phyloP scores from a whole-genome alignment of 2,329 filamentous ascomycete genomes.

The Chaetomium globosum region DNA sequence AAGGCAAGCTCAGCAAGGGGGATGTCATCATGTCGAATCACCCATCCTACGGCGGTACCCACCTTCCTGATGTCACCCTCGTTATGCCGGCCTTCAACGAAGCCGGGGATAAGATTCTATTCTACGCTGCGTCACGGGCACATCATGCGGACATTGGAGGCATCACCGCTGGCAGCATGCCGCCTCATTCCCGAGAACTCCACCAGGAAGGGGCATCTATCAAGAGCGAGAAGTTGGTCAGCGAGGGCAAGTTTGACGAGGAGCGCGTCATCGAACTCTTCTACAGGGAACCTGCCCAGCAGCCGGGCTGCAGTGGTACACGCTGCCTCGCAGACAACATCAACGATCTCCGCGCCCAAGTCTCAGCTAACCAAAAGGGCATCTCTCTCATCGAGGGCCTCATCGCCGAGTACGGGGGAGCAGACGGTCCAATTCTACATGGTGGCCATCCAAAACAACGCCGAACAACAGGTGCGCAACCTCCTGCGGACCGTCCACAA shows the following conservation, averaged over 20 bases:
- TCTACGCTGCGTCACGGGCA: slow-evolving; percentile 78
- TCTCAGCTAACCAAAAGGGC: slow-evolving; percentile 84
- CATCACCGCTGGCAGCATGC: slow-evolving; percentile 81
- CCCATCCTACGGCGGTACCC: slow-evolving; percentile 80
- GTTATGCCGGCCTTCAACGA: slow-evolving; percentile 75
- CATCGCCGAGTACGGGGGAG: slow-evolving; percentile 77
- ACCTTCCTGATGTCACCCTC: slow-evolving; percentile 81
- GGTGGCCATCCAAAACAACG: slow-evolving; percentile 78
- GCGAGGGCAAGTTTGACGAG: slow-evolving; percentile 77
- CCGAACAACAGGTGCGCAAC: slow-evolving; percentile 72
- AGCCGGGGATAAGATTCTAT: slow-evolving; percentile 69
- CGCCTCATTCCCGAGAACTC: slow-evolving; percentile 68
- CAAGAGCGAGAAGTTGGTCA: slow-evolving; percentile 71
- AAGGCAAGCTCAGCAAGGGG: slow-evolving; percentile 73
- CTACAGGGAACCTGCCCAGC: slow-evolving; percentile 71
- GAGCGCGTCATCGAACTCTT: slow-evolving; percentile 71
- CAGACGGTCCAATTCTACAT: slow-evolving; percentile 81
- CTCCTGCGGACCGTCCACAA: slow-evolving; percentile 72
- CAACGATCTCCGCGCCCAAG: slow-evolving; percentile 83
- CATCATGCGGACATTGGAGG: slow-evolving; percentile 86
- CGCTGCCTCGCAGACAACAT: slow-evolving; percentile 80
- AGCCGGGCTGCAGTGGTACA: slow-evolving; percentile 76
- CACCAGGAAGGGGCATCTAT: slow-evolving; percentile 68
- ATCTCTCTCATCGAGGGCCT: slow-evolving; percentile 74
- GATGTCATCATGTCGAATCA: slow-evolving; percentile 85